Conservation (phyloP, 768 basidiomycete species). For the Trametes elegans region DNA sequence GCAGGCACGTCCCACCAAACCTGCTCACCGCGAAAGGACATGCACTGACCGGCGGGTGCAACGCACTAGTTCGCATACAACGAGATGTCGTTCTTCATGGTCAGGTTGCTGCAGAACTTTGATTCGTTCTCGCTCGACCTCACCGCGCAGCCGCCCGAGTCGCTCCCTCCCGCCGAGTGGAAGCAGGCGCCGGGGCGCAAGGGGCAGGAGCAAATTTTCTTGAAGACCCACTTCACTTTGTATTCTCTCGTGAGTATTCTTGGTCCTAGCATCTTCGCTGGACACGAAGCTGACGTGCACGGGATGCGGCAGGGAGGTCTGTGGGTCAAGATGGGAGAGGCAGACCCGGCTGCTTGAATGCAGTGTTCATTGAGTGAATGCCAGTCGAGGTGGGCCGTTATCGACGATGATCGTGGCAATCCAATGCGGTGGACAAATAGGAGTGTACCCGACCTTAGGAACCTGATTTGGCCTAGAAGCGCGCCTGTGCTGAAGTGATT, state of each 20-base stretch:
- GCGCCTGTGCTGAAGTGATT: no score
- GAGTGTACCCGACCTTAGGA: no score
- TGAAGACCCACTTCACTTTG: slow-evolving; percentile 14
- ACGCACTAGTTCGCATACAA: slow-evolving; percentile 60
- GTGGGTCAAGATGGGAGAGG: slow-evolving; percentile 27
- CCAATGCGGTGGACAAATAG: no score
- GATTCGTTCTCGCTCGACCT: slow-evolving; percentile 42
- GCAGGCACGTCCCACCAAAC: slow-evolving; percentile 15
- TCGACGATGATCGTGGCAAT: no score
- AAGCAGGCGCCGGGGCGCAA: slow-evolving; percentile 44
- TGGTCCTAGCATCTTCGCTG: neutral
- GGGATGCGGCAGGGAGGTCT: slow-evolving; percentile 19
- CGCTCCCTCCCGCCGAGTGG: slow-evolving; percentile 48
- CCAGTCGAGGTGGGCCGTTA: no score
- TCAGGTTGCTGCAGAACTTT: slow-evolving; percentile 57
- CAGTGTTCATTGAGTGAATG: no score
- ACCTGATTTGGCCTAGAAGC: no score
- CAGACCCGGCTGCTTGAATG: neutral
- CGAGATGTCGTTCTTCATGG: slow-evolving; percentile 61
- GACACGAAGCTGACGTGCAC: neutral
- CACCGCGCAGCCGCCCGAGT: slow-evolving; percentile 40
- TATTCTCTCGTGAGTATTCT: slow-evolving; percentile 1
- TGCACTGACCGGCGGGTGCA: neutral
- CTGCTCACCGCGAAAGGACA: no score
- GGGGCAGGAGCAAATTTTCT: slow-evolving; percentile 35